These are phyloP conservation scores for Penicillium polonicum DNA, from an alignment of 2,329 filamentous ascomycete genomes.

Conservation along the genomic window DNA sequence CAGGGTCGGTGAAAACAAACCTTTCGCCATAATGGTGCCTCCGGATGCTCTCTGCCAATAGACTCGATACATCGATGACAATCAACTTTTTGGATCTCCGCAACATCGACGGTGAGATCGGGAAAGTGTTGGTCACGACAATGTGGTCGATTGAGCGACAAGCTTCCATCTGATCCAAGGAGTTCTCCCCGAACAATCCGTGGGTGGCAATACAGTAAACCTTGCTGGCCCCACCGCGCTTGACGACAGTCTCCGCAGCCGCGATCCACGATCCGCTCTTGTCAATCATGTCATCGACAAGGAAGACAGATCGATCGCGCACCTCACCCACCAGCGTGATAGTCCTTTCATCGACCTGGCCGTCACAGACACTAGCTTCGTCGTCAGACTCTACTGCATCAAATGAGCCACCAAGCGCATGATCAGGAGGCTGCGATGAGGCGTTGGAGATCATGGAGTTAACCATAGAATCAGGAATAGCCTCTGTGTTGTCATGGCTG, in stretches of 20 bases:
- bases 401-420: conserved; percentile 77
- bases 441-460: conserved; percentile 76
- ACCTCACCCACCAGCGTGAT: conserved; percentile 98
- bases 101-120: conserved; percentile 73
- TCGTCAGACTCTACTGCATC: conserved; percentile 90
- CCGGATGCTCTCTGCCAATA: conserved; percentile 88
- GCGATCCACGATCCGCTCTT: conserved; percentile 96
- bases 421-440: conserved; percentile 67
- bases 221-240: conserved; percentile 84
- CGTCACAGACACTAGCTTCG: conserved; percentile 51
- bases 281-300: conserved; percentile 99
- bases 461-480: conserved; percentile 79
- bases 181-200: conserved; percentile 87
- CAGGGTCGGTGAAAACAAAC: conserved; percentile 59
- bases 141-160: conserved; percentile 94
- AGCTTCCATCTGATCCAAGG: conserved; percentile 81
- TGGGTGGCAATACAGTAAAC: conserved; percentile 98
- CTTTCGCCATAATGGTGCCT: conserved; percentile 92
- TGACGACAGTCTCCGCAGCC: conserved; percentile 92
- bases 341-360: conserved; percentile 83
- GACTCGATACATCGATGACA: conserved; percentile 80
- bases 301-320: conserved; percentile 80
- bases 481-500: conserved; percentile 50
- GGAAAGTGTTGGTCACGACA: conserved; percentile 96
- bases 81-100: conserved; percentile 77